Evolutionary conservation across 768 basidiomycete species (phyloP).

Genomic region (Lactifluus echinatus): DNA sequence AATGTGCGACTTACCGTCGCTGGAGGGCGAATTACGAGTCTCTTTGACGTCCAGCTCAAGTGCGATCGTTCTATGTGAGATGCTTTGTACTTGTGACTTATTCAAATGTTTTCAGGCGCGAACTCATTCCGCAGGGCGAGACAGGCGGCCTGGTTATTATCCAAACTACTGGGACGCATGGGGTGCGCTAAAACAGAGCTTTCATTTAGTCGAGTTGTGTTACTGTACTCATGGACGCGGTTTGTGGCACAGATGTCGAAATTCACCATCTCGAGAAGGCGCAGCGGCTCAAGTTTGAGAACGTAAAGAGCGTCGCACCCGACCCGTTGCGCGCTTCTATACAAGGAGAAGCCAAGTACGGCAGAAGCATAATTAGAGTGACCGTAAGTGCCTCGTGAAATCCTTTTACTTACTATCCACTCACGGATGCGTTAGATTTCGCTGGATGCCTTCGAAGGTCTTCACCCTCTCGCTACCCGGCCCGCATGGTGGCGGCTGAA

Average conservation of each 20-base stretch:
- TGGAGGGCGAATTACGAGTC: conserved; percentile 75
- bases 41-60: conserved; percentile 74
- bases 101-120: conserved; percentile 44
- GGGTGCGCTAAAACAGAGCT: conserved; percentile 37
- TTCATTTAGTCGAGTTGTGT: not conserved
- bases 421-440: conserved; percentile 49
- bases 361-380: conserved; percentile 65
- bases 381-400: conserved; percentile 40
- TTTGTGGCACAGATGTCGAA: conserved; percentile 57
- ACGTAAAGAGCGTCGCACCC: conserved; percentile 57
- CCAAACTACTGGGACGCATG: conserved; percentile 87
- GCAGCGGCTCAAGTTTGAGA: conserved; percentile 61
- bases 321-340: conserved; percentile 80
- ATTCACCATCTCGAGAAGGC: conserved; percentile 86
- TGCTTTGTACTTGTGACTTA: too few relatives aligned
- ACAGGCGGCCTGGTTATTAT: conserved; percentile 79
- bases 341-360: conserved; percentile 56
- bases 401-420: not conserved
- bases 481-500: conserved; percentile 27
- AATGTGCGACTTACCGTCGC: too few relatives aligned
- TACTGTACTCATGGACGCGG: not conserved
- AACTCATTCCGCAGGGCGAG: conserved; percentile 63
- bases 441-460: conserved; percentile 72
- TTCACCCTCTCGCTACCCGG: conserved; percentile 16
- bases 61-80: too few relatives aligned